Evolutionary conservation across 2,329 filamentous ascomycete species (phyloP), one percentile per base, ranked within the genome.

Genomic region (Cryphonectria carpinicola): DNA sequence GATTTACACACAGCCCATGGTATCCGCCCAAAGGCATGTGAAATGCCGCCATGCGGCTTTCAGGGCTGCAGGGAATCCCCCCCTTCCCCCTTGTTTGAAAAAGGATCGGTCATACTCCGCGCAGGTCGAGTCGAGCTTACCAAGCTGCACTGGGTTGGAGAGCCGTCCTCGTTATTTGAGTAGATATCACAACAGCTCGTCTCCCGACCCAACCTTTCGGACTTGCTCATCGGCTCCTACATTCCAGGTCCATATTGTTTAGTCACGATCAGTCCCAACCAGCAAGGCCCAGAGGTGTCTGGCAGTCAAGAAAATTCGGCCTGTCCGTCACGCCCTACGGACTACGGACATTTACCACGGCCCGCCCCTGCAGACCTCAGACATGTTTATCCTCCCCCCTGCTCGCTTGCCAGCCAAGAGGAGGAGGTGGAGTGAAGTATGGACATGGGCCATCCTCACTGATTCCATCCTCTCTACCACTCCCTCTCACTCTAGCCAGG

Each of bases 51-150:
- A 61, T 61, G 58, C 35, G 13, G 35, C 28, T 14, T 8, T 61
- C 17, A 17, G 25, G 22, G 8, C 32, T 68, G 65, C 65, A 68
- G 49, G 69, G 65, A 39, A 37, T 1, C 43, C 25, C 69, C 65
- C 69, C 65, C 69, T n/a, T n/a, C n/a, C 69, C 69, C 69, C 69
- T 46, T 70, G 69, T 70, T 65, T 65, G 64, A 65, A 56, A 14
- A 39, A 35, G 28, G 19, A 22, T 14, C 46, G 46, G 28, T 65
- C 19, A 65, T 49, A 39, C 46, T n/a, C 17, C 46, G 64, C 13
- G 14, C n/a, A 46, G n/a, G 14, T 28, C 41, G 39, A 17, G 37
- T 60, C 28, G 1, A 60, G 11, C 56, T 35, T 28, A 43, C 22
- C 32, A n/a, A 61, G 7, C 58, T 22, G n/a, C 17, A 37, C 32